Base-by-base conservation (phyloP, 805 yeast genomes). In the Ogataea allantospora region DNA sequence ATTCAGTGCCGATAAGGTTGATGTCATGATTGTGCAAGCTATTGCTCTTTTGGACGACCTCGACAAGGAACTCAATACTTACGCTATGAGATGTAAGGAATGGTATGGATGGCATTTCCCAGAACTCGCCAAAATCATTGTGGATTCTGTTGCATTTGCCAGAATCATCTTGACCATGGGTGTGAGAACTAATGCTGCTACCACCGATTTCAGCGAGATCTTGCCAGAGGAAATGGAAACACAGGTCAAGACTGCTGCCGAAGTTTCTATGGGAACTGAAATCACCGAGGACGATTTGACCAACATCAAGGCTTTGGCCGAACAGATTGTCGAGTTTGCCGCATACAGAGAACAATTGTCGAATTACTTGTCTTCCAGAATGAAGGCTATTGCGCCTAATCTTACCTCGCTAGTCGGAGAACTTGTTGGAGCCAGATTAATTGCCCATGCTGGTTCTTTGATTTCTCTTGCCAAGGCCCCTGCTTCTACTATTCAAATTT, bases 21-120 rank as follows among this genome's bases (percentile, higher is more conserved):
- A 93, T 69, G 91, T 95, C 49, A 93, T 93, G 99, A 91, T 93
- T 63, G 95, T 93, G 48, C 99, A 93, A 73, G 99, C 99, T 42
- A 93, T 93, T 68, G 96, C 98, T 14, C 73, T 93, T 51, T 77
- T 93, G 59, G 99, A 93, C 58, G 97, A 93, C 60, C 77, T 93
- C 57, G 99, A 93, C 72, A 93, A 93, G 71, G 99, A 93, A 67
- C 77, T 93, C 57, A 93, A 93, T 72, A 93, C 97, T 36, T 93
- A 91, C 58, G 96, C 98, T 52, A 93, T 93, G 99, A 82, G 99
- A 73, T 80, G 91, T 70, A 93, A 91, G 72, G 99, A 93, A 71
- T 93, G 99, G 99, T 93, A 93, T 70, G 99, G 99, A 51, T 93
- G 99, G 99, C 99, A 93, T 68, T 93, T 93, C 82, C 99, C 99